Conservation (phyloP, 2,329 filamentous ascomycete species). For the Exophiala calicioides region DNA sequence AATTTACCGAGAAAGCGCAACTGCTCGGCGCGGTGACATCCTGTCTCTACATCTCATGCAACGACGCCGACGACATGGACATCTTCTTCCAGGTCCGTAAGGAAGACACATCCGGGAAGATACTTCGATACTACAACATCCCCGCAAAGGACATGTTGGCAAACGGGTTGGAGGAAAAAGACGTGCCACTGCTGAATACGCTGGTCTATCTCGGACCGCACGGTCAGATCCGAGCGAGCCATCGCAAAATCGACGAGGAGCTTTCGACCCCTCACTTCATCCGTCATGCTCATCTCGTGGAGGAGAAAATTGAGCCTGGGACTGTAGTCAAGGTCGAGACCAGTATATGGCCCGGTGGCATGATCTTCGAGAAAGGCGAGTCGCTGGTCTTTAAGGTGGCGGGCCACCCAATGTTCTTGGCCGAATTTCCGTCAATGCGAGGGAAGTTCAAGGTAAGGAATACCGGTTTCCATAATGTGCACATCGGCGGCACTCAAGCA, state of each 20-base stretch:
- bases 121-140: slow-evolving; percentile 46
- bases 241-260: slow-evolving; percentile 40
- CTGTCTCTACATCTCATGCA: slow-evolving; percentile 48
- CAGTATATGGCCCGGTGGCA: slow-evolving; percentile 50
- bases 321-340: slow-evolving; percentile 50
- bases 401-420: slow-evolving; percentile 1
- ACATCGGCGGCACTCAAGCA: no score
- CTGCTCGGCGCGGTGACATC: slow-evolving; percentile 52
- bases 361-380: slow-evolving; percentile 49
- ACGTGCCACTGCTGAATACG: slow-evolving; percentile 42
- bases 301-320: slow-evolving; percentile 44
- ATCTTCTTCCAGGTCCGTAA: slow-evolving; percentile 50
- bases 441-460: not conserved
- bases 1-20: slow-evolving; percentile 38
- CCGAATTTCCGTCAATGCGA: slow-evolving; percentile 2
- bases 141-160: slow-evolving; percentile 42
- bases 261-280: slow-evolving; percentile 38
- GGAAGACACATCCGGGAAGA: slow-evolving; percentile 44
- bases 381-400: slow-evolving; percentile 2
- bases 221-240: slow-evolving; percentile 48
- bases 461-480: no score
- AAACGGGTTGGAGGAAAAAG: slow-evolving; percentile 37
- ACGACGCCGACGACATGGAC: slow-evolving; percentile 46
- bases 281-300: slow-evolving; percentile 42
- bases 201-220: slow-evolving; percentile 45